Evolutionary conservation across 73 alveolate genomes (phyloP).

Genomic region (Tetrahymena elliotti): DNA sequence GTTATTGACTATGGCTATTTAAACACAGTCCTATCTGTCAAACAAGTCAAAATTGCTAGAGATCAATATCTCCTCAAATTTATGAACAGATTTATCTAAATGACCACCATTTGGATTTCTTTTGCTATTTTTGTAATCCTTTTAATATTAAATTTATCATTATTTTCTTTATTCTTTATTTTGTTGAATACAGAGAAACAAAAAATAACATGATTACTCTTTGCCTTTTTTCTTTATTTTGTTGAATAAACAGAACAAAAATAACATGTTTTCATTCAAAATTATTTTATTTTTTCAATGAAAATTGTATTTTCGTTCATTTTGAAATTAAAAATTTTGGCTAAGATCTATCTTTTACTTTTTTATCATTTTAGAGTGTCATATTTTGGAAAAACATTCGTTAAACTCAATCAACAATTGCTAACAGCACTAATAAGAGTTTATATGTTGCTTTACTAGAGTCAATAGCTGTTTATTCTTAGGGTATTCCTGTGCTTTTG

Average conservation of each 20-base stretch:
- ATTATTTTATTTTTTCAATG: too few relatives aligned
- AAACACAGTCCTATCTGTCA: not conserved
- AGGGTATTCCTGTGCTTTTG: not conserved
- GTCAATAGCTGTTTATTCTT: not conserved
- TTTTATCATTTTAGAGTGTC: not conserved
- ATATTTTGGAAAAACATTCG: not conserved
- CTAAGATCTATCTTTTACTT: too few relatives aligned
- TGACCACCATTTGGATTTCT: not conserved
- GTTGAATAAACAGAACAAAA: too few relatives aligned
- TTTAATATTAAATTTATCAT: not conserved
- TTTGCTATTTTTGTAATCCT: not conserved
- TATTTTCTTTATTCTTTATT: not conserved
- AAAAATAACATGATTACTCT: too few relatives aligned
- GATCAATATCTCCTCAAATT: not conserved
- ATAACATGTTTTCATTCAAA: too few relatives aligned
- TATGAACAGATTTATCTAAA: not conserved
- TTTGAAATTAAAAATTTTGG: too few relatives aligned
- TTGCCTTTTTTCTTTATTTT: too few relatives aligned
- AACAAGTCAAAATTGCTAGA: not conserved
- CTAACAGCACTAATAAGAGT: not conserved
- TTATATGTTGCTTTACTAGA: not conserved
- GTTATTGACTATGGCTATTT: not conserved
- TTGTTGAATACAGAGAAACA: not conserved
- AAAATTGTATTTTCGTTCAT: too few relatives aligned
- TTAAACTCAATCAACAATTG: not conserved